These are phyloP conservation scores for Rhodomyrtus tomentosa DNA, from an alignment of 345 rosid species.

Conservation along the genomic window DNA sequence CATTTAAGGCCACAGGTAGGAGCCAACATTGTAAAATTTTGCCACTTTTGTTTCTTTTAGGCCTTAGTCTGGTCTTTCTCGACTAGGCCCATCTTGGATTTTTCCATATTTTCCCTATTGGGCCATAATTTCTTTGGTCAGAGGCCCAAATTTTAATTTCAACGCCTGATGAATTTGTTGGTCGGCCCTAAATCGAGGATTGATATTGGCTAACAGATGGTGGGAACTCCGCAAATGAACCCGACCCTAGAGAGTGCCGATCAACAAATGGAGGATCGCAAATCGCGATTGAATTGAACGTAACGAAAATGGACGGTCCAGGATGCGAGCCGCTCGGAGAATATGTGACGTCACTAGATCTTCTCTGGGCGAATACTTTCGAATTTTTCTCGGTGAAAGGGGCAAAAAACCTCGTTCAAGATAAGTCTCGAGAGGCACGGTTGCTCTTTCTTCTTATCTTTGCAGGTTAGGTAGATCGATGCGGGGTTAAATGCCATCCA, in stretches of 20 bases:
- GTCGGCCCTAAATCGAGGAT: neutral
- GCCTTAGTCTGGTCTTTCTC: neutral
- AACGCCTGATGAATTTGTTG: neutral
- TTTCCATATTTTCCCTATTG: neutral
- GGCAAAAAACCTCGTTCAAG: neutral
- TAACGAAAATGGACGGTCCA: neutral
- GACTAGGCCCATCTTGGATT: neutral
- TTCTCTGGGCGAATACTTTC: rapidly evolving
- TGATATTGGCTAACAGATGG: neutral
- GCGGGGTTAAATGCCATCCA: neutral
- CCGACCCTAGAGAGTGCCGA: neutral
- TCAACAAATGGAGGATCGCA: neutral
- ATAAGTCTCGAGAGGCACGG: rapidly evolving
- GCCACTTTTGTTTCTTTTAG: neutral
- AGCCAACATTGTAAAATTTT: neutral
- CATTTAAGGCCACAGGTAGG: neutral
- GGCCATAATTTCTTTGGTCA: neutral
- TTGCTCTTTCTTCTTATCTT: neutral
- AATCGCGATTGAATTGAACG: neutral
- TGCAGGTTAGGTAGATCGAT: neutral
- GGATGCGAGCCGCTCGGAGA: neutral
- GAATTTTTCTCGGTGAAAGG: too few species aligned
- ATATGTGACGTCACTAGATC: neutral
- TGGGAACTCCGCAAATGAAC: neutral
- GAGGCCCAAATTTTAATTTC: neutral